Conservation (phyloP, 352 stramenopile species). For the Pythium guiyangense region DNA sequence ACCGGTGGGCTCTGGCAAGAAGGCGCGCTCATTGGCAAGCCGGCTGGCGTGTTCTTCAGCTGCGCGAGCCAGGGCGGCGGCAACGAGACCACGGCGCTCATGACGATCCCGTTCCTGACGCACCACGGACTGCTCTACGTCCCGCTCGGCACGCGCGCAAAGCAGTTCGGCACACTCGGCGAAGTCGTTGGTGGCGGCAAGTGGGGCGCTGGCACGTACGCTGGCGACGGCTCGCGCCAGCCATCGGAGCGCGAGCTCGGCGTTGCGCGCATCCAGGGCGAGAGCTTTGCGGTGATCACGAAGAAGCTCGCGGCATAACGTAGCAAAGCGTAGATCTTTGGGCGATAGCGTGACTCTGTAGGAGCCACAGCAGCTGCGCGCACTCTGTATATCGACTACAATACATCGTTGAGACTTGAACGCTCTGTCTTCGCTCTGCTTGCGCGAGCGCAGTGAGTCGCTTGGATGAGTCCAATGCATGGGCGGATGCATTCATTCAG, state of each 20-base stretch:
- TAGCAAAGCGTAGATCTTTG: too few relatives aligned
- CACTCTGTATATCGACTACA: too few relatives aligned
- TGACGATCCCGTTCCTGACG: constrained; percentile 54
- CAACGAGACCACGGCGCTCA: constrained; percentile 75
- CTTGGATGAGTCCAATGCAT: too few relatives aligned
- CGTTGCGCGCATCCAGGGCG: background rate
- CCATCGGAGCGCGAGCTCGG: constrained; percentile 60
- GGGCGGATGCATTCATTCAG: too few relatives aligned
- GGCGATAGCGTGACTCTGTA: too few relatives aligned
- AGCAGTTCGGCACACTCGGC: constrained; percentile 35
- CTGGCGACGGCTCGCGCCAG: constrained; percentile 53
- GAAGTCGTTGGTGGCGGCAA: constrained; percentile 41
- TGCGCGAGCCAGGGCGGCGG: constrained; percentile 60
- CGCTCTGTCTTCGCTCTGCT: too few relatives aligned
- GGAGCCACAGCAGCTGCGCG: too few relatives aligned
- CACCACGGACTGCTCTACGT: constrained; percentile 86
- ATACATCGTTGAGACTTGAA: too few relatives aligned
- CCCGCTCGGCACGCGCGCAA: constrained; percentile 41
- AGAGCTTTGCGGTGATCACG: too few relatives aligned
- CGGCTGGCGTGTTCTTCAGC: constrained; percentile 64
- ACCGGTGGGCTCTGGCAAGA: constrained; percentile 61
- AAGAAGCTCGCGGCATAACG: too few relatives aligned
- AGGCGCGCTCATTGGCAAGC: constrained; percentile 66
- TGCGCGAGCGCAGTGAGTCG: too few relatives aligned
- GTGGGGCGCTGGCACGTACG: constrained; percentile 68